phyloP scores from a whole-genome alignment of 225 moss, liverwort and hornwort species.

The Anthoceros angustus region DNA sequence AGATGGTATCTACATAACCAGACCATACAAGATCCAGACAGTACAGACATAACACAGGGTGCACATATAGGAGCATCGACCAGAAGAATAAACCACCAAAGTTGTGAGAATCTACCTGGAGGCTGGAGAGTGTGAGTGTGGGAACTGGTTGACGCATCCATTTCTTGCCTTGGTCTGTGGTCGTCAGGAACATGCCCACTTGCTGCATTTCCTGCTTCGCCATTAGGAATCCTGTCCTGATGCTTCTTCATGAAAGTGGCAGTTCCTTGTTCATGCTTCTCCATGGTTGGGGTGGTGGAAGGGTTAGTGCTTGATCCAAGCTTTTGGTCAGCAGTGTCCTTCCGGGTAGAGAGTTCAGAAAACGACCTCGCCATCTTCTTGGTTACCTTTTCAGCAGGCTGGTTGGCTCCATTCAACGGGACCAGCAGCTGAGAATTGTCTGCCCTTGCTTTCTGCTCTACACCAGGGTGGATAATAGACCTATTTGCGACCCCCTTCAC shows the following conservation, averaged over 20 bases:
- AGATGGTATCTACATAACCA: too few relatives aligned
- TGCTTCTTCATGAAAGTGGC: neutral
- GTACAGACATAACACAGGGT: too few relatives aligned
- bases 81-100: too few relatives aligned
- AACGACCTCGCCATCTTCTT: neutral
- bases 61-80: too few relatives aligned
- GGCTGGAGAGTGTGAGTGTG: too few relatives aligned
- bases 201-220: neutral
- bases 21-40: too few relatives aligned
- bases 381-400: neutral
- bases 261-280: neutral
- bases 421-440: neutral
- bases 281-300: neutral
- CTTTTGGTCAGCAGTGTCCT: neutral
- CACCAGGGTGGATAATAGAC: neutral
- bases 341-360: neutral
- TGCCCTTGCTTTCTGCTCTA: neutral
- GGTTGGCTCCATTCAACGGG: neutral
- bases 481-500: neutral
- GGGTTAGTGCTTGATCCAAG: neutral
- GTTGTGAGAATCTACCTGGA: too few relatives aligned
- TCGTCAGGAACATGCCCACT: neutral
- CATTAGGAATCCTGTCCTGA: neutral
- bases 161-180: too few relatives aligned
- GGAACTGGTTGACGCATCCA: too few relatives aligned